These are phyloP conservation scores for Pluteus cervinus DNA, from an alignment of 768 basidiomycete species.

Conservation along the genomic window DNA sequence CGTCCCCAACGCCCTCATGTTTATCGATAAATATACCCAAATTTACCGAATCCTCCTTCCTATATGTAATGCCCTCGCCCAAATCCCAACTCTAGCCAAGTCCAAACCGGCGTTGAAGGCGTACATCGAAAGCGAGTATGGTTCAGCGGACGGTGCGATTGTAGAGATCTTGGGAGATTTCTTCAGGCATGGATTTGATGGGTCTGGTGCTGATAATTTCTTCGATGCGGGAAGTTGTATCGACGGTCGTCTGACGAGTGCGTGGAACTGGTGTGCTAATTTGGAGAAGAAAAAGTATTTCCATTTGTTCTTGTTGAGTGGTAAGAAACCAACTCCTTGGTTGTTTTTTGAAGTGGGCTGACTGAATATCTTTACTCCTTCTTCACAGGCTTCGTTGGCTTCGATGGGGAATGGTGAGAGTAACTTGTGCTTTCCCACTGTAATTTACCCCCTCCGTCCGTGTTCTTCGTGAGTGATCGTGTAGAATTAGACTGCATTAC, in stretches of 20 bases:
- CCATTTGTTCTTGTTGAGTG: slow-evolving; percentile 69
- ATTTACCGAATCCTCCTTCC: slow-evolving; percentile 87
- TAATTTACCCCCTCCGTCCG: too few species aligned
- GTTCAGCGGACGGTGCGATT: slow-evolving; percentile 61
- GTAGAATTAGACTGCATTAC: too few species aligned
- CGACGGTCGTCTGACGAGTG: slow-evolving; percentile 81
- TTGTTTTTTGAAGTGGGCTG: neutral
- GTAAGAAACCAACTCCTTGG: slow-evolving; percentile 31
- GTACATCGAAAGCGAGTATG: slow-evolving; percentile 81
- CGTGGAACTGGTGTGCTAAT: slow-evolving; percentile 88
- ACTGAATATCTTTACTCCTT: neutral
- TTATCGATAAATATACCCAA: slow-evolving; percentile 92
- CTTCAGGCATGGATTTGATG: slow-evolving; percentile 85
- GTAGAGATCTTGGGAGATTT: slow-evolving; percentile 77
- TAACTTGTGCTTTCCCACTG: slow-evolving; percentile 2
- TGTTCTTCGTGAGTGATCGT: too few species aligned
- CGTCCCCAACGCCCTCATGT: slow-evolving; percentile 79
- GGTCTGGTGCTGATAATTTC: slow-evolving; percentile 88
- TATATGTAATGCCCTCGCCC: slow-evolving; percentile 74
- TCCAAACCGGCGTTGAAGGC: slow-evolving; percentile 65
- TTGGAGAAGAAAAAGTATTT: slow-evolving; percentile 87
- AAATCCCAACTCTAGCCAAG: slow-evolving; percentile 61
- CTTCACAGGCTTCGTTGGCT: slow-evolving; percentile 67
- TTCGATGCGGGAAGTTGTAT: slow-evolving; percentile 85
- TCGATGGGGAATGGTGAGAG: slow-evolving; percentile 77